These are phyloP conservation scores for Xylariomycetidae sp. DNA, from an alignment of 2,329 filamentous ascomycete genomes.

Conservation along the genomic window DNA sequence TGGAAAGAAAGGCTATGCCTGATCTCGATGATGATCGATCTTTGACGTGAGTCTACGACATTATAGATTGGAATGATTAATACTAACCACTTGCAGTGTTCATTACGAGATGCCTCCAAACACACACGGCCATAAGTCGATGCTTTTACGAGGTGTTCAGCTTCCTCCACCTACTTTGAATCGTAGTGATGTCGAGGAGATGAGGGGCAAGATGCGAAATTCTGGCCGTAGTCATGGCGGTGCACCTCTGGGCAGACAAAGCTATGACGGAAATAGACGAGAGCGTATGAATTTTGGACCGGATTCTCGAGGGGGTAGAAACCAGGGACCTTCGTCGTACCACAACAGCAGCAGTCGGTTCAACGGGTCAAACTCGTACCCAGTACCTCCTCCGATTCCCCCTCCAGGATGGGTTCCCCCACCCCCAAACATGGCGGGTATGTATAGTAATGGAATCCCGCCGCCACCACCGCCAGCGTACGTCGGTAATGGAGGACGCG, in stretches of 20 bases:
- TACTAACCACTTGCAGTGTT: constrained; percentile 54
- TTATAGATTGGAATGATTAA: too few species aligned
- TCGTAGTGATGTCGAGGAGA: constrained; percentile 67
- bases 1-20: constrained; percentile 67
- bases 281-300: constrained; percentile 29
- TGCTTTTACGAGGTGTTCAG: constrained; percentile 81
- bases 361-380: constrained; percentile 20
- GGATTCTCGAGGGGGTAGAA: constrained; percentile 22
- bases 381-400: constrained; percentile 21
- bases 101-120: constrained; percentile 77
- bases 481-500: constrained; percentile 14
- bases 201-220: constrained; percentile 61
- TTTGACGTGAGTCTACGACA: constrained; percentile 74
- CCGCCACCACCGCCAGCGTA: constrained; percentile 33
- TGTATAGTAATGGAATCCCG: constrained; percentile 31
- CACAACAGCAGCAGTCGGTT: constrained; percentile 44
- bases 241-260: constrained; percentile 46
- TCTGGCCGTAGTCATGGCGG: constrained; percentile 68
- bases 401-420: constrained; percentile 33
- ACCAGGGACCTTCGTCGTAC: constrained; percentile 21
- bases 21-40: constrained; percentile 81
- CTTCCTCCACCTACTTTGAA: constrained; percentile 69
- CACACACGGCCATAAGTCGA: constrained; percentile 78
- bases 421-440: constrained; percentile 33
- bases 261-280: constrained; percentile 21